phyloP scores from a whole-genome alignment of 768 basidiomycete species.

The Glaciozyma antarctica region DNA sequence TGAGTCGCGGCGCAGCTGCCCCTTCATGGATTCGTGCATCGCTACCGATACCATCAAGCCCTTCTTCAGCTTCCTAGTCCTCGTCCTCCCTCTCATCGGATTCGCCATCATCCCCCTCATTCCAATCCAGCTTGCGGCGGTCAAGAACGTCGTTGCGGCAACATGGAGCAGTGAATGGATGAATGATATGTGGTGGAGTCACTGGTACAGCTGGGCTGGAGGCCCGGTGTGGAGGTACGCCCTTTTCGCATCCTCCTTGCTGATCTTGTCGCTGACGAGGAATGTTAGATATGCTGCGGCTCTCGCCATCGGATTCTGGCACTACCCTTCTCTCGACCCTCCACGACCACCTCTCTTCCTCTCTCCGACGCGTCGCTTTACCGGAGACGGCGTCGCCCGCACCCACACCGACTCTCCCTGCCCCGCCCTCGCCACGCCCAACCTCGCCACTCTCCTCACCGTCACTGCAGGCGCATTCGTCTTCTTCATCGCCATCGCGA shows the following conservation, averaged over 20 bases:
- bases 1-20: not conserved
- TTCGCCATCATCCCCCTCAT: conserved; percentile 18
- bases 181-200: conserved; percentile 8
- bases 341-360: conserved; percentile 2
- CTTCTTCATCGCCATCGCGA: conserved; percentile 5
- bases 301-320: conserved; percentile 6
- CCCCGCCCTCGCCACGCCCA: conserved; percentile 4
- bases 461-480: conserved; percentile 18
- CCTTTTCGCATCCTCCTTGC: not conserved
- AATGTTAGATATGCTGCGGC: conserved; percentile 8
- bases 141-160: conserved; percentile 1
- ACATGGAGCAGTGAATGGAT: conserved; percentile 12
- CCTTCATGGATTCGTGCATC: conserved; percentile 19
- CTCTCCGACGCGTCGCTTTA: no score
- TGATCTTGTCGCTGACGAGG: not conserved
- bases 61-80: not conserved
- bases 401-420: conserved; percentile 1
- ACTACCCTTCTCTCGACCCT: not conserved
- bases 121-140: conserved; percentile 6
- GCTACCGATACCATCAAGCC: not conserved
- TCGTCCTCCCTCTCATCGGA: conserved; percentile 7
- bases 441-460: conserved; percentile 1
- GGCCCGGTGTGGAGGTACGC: conserved; percentile 20
- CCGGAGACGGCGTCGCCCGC: not conserved
- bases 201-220: conserved; percentile 20